These are phyloP conservation scores for Ustilago xerochloae DNA, from an alignment of 1,284 basidiomycete species.

Conservation along the genomic window DNA sequence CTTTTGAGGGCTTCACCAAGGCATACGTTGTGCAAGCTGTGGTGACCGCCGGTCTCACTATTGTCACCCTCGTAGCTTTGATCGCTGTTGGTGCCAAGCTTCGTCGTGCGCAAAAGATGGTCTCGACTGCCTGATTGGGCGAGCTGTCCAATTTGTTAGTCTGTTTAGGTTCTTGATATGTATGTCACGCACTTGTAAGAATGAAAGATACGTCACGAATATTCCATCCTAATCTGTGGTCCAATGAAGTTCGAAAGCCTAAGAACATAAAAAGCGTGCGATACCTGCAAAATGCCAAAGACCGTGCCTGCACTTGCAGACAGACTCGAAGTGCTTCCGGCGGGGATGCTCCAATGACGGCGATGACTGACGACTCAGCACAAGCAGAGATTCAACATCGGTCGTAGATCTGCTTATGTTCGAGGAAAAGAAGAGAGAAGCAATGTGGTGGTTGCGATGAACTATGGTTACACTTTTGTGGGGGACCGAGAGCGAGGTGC, in stretches of 20 bases:
- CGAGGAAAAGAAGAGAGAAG: no score
- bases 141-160: not conserved
- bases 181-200: not conserved
- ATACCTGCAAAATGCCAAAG: not conserved
- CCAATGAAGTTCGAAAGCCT: not conserved
- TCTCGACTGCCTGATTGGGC: slow-evolving; percentile 18
- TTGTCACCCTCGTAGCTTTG: slow-evolving; percentile 42
- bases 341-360: no score
- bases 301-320: no score
- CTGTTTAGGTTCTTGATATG: not conserved
- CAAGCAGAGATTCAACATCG: not conserved
- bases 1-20: slow-evolving; percentile 51
- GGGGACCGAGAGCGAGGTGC: not conserved
- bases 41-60: slow-evolving; percentile 58
- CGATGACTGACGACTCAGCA: not conserved
- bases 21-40: slow-evolving; percentile 63
- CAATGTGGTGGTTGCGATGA: not conserved
- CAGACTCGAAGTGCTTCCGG: no score
- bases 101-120: slow-evolving; percentile 45
- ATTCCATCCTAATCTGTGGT: no score
- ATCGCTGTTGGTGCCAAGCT: slow-evolving; percentile 48
- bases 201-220: not conserved
- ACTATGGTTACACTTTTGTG: slow-evolving; percentile 27
- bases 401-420: no score
- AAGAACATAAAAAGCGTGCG: not conserved